These are phyloP conservation scores for Epichloe sp. DNA, from an alignment of 2,329 filamentous ascomycete genomes.

Conservation along the genomic window DNA sequence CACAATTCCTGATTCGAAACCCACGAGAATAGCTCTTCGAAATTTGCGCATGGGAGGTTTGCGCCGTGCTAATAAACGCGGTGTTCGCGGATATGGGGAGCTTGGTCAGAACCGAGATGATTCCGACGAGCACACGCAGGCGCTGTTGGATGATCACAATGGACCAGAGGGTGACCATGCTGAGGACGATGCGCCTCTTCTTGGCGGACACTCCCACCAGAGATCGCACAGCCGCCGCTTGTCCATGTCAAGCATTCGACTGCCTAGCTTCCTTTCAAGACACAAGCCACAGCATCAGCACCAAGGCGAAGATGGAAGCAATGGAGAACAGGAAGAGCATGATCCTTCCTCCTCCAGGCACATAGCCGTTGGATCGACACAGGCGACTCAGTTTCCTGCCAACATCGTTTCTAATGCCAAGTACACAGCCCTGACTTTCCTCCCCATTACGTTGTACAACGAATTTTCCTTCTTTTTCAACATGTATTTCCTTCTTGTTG, in stretches of 20 bases:
- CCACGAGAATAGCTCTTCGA: slow-evolving; percentile 55
- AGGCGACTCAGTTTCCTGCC: slow-evolving; percentile 66
- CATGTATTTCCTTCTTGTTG: slow-evolving; percentile 94
- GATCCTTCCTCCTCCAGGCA: slow-evolving; percentile 60
- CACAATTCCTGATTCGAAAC: slow-evolving; percentile 33
- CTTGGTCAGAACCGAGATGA: slow-evolving; percentile 43
- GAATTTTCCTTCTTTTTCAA: slow-evolving; percentile 99
- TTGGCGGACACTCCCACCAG: slow-evolving; percentile 29
- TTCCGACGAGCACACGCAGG: slow-evolving; percentile 52
- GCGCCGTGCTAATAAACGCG: slow-evolving; percentile 42
- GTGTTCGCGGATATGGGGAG: slow-evolving; percentile 44
- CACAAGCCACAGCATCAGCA: slow-evolving; percentile 11
- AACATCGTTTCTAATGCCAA: slow-evolving; percentile 95
- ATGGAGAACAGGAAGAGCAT: slow-evolving; percentile 39
- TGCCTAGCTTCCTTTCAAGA: slow-evolving; percentile 54
- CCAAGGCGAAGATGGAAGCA: slow-evolving; percentile 22
- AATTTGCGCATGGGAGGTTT: slow-evolving; percentile 54
- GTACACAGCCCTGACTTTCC: slow-evolving; percentile 88
- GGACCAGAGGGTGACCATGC: slow-evolving; percentile 45
- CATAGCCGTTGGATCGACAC: slow-evolving; percentile 61
- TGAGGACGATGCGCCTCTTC: slow-evolving; percentile 60
- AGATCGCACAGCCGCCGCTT: slow-evolving; percentile 15
- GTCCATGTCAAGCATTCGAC: slow-evolving; percentile 38
- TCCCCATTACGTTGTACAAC: slow-evolving; percentile 91
- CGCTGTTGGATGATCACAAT: slow-evolving; percentile 51